Evolutionary conservation across 768 basidiomycete genomes (phyloP), one percentile per base, ranked within the genome.

Genomic region (Crepidotus variabilis): DNA sequence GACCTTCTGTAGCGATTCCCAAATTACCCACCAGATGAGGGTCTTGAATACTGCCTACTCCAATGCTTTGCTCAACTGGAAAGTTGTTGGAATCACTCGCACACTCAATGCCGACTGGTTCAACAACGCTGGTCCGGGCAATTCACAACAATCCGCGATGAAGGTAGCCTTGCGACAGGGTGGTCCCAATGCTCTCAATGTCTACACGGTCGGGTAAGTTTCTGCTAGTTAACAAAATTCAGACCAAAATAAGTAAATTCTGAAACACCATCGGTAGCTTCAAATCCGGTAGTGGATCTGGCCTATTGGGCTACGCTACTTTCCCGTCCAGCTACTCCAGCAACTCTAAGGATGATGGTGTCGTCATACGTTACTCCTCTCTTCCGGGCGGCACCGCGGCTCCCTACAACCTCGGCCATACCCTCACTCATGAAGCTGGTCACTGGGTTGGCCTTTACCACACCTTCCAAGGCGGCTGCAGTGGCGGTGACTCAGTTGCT

Each of bases 231-330:
- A 11, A 54, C 16, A 50, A 18, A 34, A 54, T 22, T 53, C 28
- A 55, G 8, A 20, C n/a, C n/a, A n/a, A n/a, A n/a, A n/a, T n/a
- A n/a, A n/a, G n/a, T n/a, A n/a, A n/a, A n/a, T n/a, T n/a, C n/a
- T n/a, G n/a, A n/a, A n/a, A n/a, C n/a, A n/a, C n/a, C n/a, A n/a
- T n/a, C n/a, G 11, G 10, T n/a, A 75, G 76, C 34, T 76, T 77
- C 69, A 63, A 47, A 33, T 67, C 69, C 48, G 76, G 72, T 14
- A 63, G 69, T 23, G 76, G 69, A 52, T 61, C 66, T 32, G 76
- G 77, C 36, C 73, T 82, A 11, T 70, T 83, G 35, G 78, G 79
- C 20, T 81, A 82, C 61, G 65, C 79, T 1, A 80, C 79, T 34
- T 80, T 79, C 72, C 81, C 80, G 13, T 69, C 57, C 4, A 58